Evolutionary conservation across 345 rosid genomes (phyloP).

Genomic region (Nephelium lappaceum): DNA sequence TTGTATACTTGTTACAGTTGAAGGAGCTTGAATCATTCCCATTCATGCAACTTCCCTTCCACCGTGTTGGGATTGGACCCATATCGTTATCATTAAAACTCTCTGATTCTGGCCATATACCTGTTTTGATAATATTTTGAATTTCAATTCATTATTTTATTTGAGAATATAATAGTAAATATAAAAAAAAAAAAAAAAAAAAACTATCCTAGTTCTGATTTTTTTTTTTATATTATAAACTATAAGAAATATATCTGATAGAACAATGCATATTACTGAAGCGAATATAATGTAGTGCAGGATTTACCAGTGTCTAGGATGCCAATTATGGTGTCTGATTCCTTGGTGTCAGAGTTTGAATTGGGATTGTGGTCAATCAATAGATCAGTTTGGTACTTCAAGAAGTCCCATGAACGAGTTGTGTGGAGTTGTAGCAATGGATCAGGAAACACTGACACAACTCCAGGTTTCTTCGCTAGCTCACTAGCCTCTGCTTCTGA

Average conservation of each 20-base stretch:
- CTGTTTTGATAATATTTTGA: conserved; percentile 40
- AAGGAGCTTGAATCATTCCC: conserved; percentile 51
- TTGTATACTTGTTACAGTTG: conserved; percentile 64
- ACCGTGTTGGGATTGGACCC: conserved; percentile 58
- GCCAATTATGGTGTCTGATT: conserved; percentile 62
- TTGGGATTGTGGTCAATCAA: conserved; percentile 44
- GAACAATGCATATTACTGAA: too few relatives aligned
- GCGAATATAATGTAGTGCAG: too few relatives aligned
- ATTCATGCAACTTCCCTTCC: conserved; percentile 74
- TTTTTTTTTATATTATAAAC: too few relatives aligned
- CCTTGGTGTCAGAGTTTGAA: conserved; percentile 33
- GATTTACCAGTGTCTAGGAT: conserved; percentile 65
- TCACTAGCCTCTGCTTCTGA: conserved; percentile 65
- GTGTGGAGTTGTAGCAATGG: conserved; percentile 70
- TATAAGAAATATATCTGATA: too few relatives aligned
- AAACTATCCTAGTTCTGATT: too few relatives aligned
- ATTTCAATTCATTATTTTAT: too few relatives aligned
- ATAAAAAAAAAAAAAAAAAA: too few relatives aligned
- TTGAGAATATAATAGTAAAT: too few relatives aligned
- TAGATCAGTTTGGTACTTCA: conserved; percentile 59
- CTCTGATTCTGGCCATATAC: conserved; percentile 88
- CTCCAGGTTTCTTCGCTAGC: conserved; percentile 59
- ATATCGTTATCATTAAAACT: conserved; percentile 71
- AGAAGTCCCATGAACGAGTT: conserved; percentile 95
- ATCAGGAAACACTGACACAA: conserved; percentile 74